Conservation (phyloP, 495 filamentous ascomycete species). For the Melanomma pulvis-pyrius region DNA sequence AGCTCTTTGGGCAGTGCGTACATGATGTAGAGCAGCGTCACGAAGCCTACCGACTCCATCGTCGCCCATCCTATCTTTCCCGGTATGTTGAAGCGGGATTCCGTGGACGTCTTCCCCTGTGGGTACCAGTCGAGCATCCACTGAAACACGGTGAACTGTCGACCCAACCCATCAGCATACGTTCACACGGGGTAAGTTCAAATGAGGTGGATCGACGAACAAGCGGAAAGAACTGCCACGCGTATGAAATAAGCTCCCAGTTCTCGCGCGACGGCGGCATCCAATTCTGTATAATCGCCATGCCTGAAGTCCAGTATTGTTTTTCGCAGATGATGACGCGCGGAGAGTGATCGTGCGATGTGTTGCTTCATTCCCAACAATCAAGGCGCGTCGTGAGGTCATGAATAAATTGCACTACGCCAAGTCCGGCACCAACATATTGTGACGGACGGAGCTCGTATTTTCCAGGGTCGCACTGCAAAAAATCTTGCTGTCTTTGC, state of each 20-base stretch:
- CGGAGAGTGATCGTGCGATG: too few species aligned
- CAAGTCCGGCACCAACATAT: too few species aligned
- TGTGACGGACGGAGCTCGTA: too few species aligned
- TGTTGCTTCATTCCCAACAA: too few species aligned
- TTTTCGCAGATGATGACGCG: neutral
- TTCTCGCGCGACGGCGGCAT: conserved; percentile 55
- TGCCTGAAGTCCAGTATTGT: conserved; percentile 15
- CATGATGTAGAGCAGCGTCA: conserved; percentile 78
- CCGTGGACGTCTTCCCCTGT: conserved; percentile 78
- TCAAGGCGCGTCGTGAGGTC: too few species aligned
- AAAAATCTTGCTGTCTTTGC: too few species aligned
- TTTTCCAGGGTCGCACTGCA: too few species aligned
- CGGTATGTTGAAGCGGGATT: conserved; percentile 78
- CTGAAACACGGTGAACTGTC: conserved; percentile 48
- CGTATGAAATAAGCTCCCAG: conserved; percentile 49
- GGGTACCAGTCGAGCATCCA: conserved; percentile 50
- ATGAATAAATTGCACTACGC: too few species aligned
- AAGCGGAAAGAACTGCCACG: conserved; percentile 54
- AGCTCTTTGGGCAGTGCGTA: conserved; percentile 60
- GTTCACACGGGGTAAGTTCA: neutral
- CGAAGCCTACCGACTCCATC: conserved; percentile 81
- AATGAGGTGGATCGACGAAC: conserved; percentile 36
- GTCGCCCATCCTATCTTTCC: conserved; percentile 81
- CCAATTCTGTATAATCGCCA: conserved; percentile 49
- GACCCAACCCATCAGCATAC: neutral